Evolutionary conservation across 108 stramenopile species (phyloP).

Genomic region (Hondaea fermentalgiana): DNA sequence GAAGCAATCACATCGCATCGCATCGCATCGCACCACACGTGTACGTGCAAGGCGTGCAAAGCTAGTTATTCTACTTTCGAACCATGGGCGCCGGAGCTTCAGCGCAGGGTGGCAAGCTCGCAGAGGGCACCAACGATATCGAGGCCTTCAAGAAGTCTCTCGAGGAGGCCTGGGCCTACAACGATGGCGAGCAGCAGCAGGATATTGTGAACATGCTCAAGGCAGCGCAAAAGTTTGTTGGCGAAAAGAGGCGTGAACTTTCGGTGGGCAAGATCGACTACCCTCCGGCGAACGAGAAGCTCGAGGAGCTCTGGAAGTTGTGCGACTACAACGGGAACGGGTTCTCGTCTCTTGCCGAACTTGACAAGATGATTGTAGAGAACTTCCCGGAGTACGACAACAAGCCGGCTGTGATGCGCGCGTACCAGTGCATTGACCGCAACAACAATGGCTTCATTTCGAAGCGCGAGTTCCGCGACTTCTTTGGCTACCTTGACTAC

Average conservation of each 20-base stretch:
- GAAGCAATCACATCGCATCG: too few relatives aligned
- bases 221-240: not conserved
- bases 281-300: not conserved
- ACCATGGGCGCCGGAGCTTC: constrained; percentile 3
- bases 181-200: not conserved
- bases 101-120: not conserved
- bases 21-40: too few relatives aligned
- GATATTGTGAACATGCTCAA: not conserved
- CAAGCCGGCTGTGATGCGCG: constrained; percentile 20
- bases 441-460: constrained; percentile 17
- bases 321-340: constrained; percentile 18
- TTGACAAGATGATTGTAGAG: not conserved
- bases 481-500: constrained; percentile 9
- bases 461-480: constrained; percentile 9
- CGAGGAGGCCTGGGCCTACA: not conserved
- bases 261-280: constrained; percentile 17
- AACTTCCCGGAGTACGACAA: constrained; percentile 19
- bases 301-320: not conserved
- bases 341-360: constrained; percentile 7
- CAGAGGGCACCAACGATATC: not conserved
- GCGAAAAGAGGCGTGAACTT: not conserved
- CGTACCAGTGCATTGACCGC: constrained; percentile 1
- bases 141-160: not conserved
- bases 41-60: too few relatives aligned
- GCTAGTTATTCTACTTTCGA: not conserved